A percentile compares a stretch with the other conserved stretches of the same genome.
Evolutionary conservation across 2,329 filamentous ascomycete species (phyloP).

Genomic region (Sporothrix mexicana): DNA sequence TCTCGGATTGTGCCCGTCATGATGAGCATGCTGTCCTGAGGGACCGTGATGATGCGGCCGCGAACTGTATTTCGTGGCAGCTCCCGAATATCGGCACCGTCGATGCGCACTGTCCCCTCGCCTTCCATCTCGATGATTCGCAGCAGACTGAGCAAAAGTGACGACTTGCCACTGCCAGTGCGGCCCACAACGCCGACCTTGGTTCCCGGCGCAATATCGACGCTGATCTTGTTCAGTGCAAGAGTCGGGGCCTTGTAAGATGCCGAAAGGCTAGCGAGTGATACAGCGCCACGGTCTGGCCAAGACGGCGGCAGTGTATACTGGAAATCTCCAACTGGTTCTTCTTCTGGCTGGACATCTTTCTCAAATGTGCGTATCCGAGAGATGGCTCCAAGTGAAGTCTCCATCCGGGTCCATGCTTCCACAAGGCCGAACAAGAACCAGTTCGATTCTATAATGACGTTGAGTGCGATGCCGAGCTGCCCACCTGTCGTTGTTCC

Average conservation of each 20-base stretch:
- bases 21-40: slow-evolving; percentile 7
- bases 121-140: not conserved
- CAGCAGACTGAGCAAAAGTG: not conserved
- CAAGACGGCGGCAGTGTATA: not conserved
- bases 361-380: not conserved
- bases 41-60: slow-evolving; percentile 7
- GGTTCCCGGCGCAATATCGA: not conserved
- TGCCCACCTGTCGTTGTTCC: not conserved
- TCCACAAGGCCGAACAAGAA: not conserved
- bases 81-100: not conserved
- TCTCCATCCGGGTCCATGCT: not conserved
- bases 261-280: not conserved
- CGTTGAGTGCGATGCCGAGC: not conserved
- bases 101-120: not conserved
- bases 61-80: not conserved
- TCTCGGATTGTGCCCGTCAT: not conserved
- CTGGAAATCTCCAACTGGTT: not conserved
- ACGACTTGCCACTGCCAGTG: not conserved
- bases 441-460: not conserved
- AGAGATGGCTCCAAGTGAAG: not conserved
- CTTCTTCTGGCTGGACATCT: not conserved
- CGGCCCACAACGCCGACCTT: not conserved
- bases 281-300: not conserved
- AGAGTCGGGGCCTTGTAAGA: not conserved
- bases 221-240: not conserved